Conservation (phyloP, 208 protist genomes). For the Crithidia brevicula region DNA sequence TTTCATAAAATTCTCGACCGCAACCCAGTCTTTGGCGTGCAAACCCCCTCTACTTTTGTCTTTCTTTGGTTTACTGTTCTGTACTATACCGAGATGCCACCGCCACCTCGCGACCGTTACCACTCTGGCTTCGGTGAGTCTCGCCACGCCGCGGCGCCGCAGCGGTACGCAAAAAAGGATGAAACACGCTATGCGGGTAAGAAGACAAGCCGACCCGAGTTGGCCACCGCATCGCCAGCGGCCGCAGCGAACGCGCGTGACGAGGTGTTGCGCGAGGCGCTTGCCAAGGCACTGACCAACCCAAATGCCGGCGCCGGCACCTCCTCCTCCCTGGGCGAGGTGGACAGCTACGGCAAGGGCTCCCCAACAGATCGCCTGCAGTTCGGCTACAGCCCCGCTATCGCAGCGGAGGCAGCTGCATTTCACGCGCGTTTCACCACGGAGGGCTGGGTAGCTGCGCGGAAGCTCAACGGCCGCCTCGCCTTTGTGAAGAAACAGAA, state of each 20-base stretch:
- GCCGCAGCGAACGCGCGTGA: slow-evolving; percentile 26
- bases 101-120: slow-evolving; percentile 11
- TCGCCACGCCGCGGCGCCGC: too few species aligned
- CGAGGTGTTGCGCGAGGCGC: slow-evolving; percentile 37
- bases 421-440: slow-evolving; percentile 65
- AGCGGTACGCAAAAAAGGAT: slow-evolving; percentile 22
- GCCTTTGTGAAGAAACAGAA: slow-evolving; percentile 65
- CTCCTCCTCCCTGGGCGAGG: not conserved
- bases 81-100: slow-evolving; percentile 16
- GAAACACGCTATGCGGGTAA: slow-evolving; percentile 5
- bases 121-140: not conserved
- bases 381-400: slow-evolving; percentile 83
- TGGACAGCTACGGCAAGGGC: slow-evolving; percentile 82
- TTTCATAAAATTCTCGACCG: too few species aligned
- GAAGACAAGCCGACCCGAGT: not conserved
- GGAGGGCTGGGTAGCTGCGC: slow-evolving; percentile 47
- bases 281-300: slow-evolving; percentile 44
- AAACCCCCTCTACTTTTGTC: not conserved
- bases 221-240: not conserved
- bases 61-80: not conserved
- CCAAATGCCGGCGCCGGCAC: slow-evolving; percentile 1
- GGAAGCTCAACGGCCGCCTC: slow-evolving; percentile 30
- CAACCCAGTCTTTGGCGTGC: not conserved
- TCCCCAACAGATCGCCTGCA: slow-evolving; percentile 82
- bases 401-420: slow-evolving; percentile 74